Base-by-base conservation (phyloP, 2,329 filamentous ascomycete genomes). In the Sporothrix brunneoviolacea region DNA sequence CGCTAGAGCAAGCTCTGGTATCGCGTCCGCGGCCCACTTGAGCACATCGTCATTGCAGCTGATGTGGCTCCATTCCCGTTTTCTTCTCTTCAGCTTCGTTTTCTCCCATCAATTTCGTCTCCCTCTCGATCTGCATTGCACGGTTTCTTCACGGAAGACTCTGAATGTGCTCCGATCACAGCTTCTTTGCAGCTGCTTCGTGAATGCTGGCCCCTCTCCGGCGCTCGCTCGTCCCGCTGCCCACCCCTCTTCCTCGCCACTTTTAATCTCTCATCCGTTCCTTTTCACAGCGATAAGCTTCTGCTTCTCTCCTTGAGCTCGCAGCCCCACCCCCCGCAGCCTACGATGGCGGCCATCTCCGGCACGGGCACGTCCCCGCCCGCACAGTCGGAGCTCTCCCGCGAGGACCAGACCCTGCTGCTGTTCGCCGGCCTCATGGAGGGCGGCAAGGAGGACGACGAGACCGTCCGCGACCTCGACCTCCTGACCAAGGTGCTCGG, bases 371-470 rank as follows among this genome's bases (percentile, higher is more conserved):
- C 38, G 28, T 6, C 41, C 12, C n/a, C 28, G 19, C 30, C 36
- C 27, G 18, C 9, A 39, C 28, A 21, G 19, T 28, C 50, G 6
- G 43, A 47, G 38, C 40, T 49, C 4, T 52, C 53, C 54, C 43
- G 79, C 69, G 69, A 77, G 59, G 83, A 88, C 61, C 73, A 84
- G 61, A 84, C 86, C 50, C 79, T 85, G 61, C 79, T 95, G 51
- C 83, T 91, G 58, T 81, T 96, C 58, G 91, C 91, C 21, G 86
- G 87, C 61, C 73, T 96, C 59, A 94, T 96, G 83, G 88, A 94
- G 64, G 89, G 88, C 39, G 90, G 89, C 48, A 82, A 91, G 60
- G 88, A 95, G 59, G 88, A 88, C 62, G 80, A 82, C 51, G 83
- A 87, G 58, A 85, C 80, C 12, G 83, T 78, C 59, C 68, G 68